Evolutionary conservation across 768 basidiomycete genomes (phyloP).

Genomic region (Boletus edulis): DNA sequence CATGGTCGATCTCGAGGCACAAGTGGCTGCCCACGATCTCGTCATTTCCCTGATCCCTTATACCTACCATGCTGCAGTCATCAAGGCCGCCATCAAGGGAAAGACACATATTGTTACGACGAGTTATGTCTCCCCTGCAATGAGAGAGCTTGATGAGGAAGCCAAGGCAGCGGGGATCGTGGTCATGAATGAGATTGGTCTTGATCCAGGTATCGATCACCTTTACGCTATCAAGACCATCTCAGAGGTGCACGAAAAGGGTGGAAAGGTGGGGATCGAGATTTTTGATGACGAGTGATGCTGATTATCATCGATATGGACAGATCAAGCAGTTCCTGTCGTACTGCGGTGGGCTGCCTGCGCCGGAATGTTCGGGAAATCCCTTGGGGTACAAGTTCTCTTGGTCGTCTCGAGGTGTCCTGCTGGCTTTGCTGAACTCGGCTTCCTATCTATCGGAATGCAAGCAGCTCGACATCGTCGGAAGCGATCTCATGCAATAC

Average conservation of each 20-base stretch:
- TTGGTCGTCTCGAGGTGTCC: conserved; percentile 95
- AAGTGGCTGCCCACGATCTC: conserved; percentile 83
- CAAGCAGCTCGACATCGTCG: conserved; percentile 63
- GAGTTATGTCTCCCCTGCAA: conserved; percentile 88
- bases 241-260: conserved; percentile 88
- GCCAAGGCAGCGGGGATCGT: conserved; percentile 87
- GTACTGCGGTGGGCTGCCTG: conserved; percentile 95
- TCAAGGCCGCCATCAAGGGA: conserved; percentile 78
- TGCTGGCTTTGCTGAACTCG: conserved; percentile 90
- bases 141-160: conserved; percentile 80
- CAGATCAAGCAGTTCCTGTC: conserved; percentile 89
- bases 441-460: conserved; percentile 76
- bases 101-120: conserved; percentile 96
- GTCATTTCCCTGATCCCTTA: conserved; percentile 98
- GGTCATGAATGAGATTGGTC: conserved; percentile 96
- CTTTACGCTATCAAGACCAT: conserved; percentile 94
- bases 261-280: conserved; percentile 72
- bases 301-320: background rate
- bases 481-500: conserved; percentile 82
- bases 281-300: background rate
- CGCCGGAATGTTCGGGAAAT: conserved; percentile 87
- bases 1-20: conserved; percentile 68
- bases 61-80: conserved; percentile 84
- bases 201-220: conserved; percentile 95
- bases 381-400: conserved; percentile 99